Conservation (phyloP, 352 stramenopile species). For the Elongisporangium anandrum region DNA sequence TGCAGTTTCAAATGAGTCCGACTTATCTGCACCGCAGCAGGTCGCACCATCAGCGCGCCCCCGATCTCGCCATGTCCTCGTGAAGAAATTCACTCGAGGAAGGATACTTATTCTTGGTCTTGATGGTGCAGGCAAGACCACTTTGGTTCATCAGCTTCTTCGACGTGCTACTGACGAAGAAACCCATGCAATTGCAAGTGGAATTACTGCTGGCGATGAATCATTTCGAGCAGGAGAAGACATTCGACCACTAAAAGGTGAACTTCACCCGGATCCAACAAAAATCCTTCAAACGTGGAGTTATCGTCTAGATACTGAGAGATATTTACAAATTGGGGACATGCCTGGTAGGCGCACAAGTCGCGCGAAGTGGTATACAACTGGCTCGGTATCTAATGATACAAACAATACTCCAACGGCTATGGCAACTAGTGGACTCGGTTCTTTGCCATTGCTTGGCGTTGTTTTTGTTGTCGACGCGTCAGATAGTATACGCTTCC, state of each 20-base stretch:
- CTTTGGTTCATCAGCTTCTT: conserved; percentile 39
- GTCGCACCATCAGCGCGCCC: background rate
- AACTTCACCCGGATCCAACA: conserved; percentile 17
- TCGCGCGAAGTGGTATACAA: conserved; percentile 32
- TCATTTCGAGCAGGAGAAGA: background rate
- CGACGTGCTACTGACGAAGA: conserved; percentile 21
- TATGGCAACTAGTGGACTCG: conserved; percentile 6
- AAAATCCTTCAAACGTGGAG: conserved; percentile 14
- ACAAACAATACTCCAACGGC: conserved; percentile 13
- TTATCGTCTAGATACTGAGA: conserved; percentile 38
- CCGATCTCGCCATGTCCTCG: conserved; percentile 9
- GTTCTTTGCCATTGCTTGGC: conserved; percentile 26
- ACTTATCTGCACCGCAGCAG: background rate
- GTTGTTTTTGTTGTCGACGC: conserved; percentile 52
- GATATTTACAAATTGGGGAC: conserved; percentile 44
- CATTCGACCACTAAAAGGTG: conserved; percentile 8
- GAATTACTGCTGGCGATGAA: too few relatives aligned
- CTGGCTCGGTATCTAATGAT: conserved; percentile 1
- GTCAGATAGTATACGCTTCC: conserved; percentile 40
- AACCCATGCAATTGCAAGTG: conserved; percentile 3
- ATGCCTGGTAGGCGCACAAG: conserved; percentile 26
- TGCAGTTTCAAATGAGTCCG: background rate
- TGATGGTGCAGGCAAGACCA: conserved; percentile 57
- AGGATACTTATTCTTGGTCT: conserved; percentile 46
- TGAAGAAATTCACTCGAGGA: conserved; percentile 37